Conservation (phyloP, 2,329 filamentous ascomycete genomes). For the Microcyclospora tardicrescens region DNA sequence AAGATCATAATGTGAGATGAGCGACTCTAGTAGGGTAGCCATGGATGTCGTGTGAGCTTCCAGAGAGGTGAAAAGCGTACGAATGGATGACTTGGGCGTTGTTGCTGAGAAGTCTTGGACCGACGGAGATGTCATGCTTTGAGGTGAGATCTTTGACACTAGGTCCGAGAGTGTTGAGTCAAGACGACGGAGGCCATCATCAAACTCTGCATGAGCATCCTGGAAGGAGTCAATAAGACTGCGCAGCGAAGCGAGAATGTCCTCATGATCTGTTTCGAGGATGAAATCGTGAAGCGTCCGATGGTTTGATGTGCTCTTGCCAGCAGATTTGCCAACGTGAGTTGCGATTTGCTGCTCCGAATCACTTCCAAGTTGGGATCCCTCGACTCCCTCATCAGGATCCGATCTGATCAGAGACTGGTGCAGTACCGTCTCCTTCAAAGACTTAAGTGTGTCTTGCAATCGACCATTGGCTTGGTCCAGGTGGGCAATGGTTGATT, state of each 20-base stretch:
- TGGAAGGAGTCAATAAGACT: constrained; percentile 58
- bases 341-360: not conserved
- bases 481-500: constrained; percentile 31
- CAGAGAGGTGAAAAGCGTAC: constrained; percentile 39
- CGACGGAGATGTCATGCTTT: constrained; percentile 5
- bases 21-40: constrained; percentile 64
- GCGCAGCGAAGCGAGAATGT: constrained; percentile 53
- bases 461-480: constrained; percentile 55
- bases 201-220: constrained; percentile 49
- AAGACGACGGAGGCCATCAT: constrained; percentile 48
- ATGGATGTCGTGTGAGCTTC: constrained; percentile 68
- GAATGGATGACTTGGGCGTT: constrained; percentile 24
- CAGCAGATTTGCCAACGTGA: not conserved
- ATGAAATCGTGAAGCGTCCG: constrained; percentile 64
- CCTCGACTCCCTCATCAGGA: not conserved
- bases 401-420: constrained; percentile 42
- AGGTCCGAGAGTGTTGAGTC: constrained; percentile 49
- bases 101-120: constrained; percentile 13
- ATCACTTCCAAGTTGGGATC: not conserved
- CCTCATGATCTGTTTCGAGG: constrained; percentile 56
- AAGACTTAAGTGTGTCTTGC: constrained; percentile 51
- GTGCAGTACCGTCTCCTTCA: constrained; percentile 53
- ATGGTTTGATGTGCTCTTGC: constrained; percentile 20
- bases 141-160: constrained; percentile 2
- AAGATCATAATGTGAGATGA: constrained; percentile 82